Percentiles rank a stretch among this genome's conserved stretches.
phyloP scores from a whole-genome alignment of 352 stramenopile species.

The Achlya hypogyna region DNA sequence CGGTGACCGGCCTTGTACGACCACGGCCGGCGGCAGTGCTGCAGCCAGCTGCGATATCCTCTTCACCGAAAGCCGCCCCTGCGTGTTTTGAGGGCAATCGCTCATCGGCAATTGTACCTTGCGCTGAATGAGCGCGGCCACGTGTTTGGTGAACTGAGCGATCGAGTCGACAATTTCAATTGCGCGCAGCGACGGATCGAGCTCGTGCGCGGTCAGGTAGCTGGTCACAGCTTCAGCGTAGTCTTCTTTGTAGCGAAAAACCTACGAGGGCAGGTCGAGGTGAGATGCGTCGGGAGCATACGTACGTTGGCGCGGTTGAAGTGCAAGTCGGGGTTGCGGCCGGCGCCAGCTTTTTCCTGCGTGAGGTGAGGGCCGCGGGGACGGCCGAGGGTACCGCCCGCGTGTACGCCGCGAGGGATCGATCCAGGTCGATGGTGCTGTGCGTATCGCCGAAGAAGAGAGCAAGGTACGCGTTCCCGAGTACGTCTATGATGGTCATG shows the following conservation, averaged over 20 bases:
- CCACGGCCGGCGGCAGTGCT: neutral
- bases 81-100: neutral
- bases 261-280: neutral
- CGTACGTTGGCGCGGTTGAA: constrained; percentile 19
- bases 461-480: constrained; percentile 16
- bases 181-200: constrained; percentile 18
- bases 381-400: neutral
- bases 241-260: constrained; percentile 19
- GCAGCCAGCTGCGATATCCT: neutral
- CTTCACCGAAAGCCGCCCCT: neutral
- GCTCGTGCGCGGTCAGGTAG: constrained; percentile 9
- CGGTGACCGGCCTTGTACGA: constrained; percentile 9
- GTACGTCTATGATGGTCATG: constrained; percentile 11
- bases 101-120: neutral
- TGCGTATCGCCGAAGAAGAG: constrained; percentile 13
- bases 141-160: constrained; percentile 1
- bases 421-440: constrained; percentile 15
- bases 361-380: neutral
- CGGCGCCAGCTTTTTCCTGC: constrained; percentile 11
- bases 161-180: constrained; percentile 10
- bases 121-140: constrained; percentile 5
- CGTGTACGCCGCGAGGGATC: constrained; percentile 14
- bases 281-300: neutral
- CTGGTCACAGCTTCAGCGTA: constrained; percentile 8
- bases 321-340: constrained; percentile 14